phyloP scores from a whole-genome alignment of 2,329 filamentous ascomycete genomes.

The Phoma herbarum region DNA sequence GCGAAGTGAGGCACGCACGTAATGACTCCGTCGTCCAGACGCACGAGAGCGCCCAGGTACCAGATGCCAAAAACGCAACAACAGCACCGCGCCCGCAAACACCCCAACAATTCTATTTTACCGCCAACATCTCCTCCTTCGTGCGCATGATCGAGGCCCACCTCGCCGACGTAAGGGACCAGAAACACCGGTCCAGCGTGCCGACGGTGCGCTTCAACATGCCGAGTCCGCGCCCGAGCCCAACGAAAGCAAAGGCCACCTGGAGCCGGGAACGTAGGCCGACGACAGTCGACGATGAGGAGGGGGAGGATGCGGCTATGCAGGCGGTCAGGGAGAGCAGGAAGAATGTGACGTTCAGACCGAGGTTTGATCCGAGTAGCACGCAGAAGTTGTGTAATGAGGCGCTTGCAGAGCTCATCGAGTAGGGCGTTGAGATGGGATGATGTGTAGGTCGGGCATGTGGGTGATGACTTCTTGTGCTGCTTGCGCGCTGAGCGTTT shows the following conservation, averaged over 20 bases:
- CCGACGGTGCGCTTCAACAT: constrained; percentile 27
- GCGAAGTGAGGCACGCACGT: neutral
- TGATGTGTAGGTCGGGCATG: neutral
- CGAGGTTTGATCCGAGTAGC: constrained; percentile 42
- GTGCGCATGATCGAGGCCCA: constrained; percentile 40
- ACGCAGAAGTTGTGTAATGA: constrained; percentile 40
- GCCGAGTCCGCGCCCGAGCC: constrained; percentile 28
- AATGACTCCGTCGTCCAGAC: neutral
- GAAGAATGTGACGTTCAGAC: constrained; percentile 33
- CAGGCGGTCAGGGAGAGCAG: constrained; percentile 28
- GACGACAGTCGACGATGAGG: neutral
- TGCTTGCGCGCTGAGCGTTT: neutral
- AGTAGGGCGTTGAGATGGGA: neutral
- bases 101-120: constrained; percentile 33
- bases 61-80: constrained; percentile 12
- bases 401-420: constrained; percentile 37
- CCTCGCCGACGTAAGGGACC: constrained; percentile 34
- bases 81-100: constrained; percentile 16
- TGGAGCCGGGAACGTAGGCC: neutral
- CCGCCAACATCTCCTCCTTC: constrained; percentile 39
- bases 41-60: neutral
- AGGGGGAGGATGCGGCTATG: constrained; percentile 7
- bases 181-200: constrained; percentile 29
- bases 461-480: neutral
- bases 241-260: constrained; percentile 14